Evolutionary conservation across 2,329 filamentous ascomycete species (phyloP).

Genomic region (Amphichorda felina): DNA sequence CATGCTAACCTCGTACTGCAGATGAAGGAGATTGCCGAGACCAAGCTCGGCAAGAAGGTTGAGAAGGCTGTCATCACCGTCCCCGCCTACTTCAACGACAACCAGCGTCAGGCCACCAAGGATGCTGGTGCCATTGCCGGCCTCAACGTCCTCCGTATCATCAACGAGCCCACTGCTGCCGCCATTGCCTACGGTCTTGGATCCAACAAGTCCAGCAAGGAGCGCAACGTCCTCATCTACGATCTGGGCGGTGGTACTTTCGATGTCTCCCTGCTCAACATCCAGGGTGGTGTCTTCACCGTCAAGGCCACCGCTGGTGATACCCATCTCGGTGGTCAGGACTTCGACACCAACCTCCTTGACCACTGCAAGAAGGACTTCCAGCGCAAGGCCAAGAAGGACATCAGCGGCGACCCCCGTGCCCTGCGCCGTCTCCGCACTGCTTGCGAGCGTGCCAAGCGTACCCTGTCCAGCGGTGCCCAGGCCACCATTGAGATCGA

Average conservation of each 20-base stretch:
- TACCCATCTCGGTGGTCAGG: conserved; percentile 88
- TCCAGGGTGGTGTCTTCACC: conserved; percentile 98
- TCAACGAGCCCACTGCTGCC: conserved; percentile 98
- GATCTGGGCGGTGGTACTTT: conserved; percentile 99
- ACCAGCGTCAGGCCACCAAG: conserved; percentile 99
- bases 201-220: conserved; percentile 88
- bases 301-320: conserved; percentile 98
- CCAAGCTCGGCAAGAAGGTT: conserved; percentile 97
- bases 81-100: conserved; percentile 99
- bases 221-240: conserved; percentile 99
- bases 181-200: conserved; percentile 98
- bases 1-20: conserved; percentile 24
- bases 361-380: conserved; percentile 90
- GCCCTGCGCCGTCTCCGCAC: conserved; percentile 96
- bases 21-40: conserved; percentile 99
- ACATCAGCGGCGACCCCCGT: conserved; percentile 80
- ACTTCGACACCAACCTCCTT: conserved; percentile 92
- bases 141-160: conserved; percentile 98
- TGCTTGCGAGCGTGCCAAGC: conserved; percentile 98
- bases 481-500: conserved; percentile 98
- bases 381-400: conserved; percentile 59
- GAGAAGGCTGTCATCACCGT: conserved; percentile 99
- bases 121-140: conserved; percentile 96
- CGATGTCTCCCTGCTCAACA: conserved; percentile 98
- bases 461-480: conserved; percentile 92